A percentile compares a stretch with the other conserved stretches of the same genome.
Conservation (phyloP, 2,329 filamentous ascomycete genomes). For the Penicillium sclerotigenum region DNA sequence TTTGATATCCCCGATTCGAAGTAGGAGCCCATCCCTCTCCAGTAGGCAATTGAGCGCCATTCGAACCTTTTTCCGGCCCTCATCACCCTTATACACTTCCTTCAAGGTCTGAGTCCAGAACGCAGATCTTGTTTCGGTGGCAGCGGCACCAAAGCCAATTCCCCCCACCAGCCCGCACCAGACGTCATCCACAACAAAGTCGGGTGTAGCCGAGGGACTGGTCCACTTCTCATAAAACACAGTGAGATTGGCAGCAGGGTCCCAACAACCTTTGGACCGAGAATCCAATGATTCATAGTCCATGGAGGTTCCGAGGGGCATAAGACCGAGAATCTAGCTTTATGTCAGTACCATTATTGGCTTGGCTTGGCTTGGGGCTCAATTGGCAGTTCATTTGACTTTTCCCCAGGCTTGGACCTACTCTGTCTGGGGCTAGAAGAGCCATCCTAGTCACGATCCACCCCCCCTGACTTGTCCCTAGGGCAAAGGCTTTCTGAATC, state of each 20-base stretch:
- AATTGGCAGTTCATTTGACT: not conserved
- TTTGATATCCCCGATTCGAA: slow-evolving; percentile 45
- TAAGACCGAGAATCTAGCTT: slow-evolving; percentile 48
- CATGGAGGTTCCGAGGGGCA: slow-evolving; percentile 52
- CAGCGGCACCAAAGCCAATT: slow-evolving; percentile 47
- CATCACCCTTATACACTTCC: slow-evolving; percentile 49
- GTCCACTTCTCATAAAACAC: slow-evolving; percentile 42
- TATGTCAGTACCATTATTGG: not conserved
- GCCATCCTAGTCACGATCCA: slow-evolving; percentile 1
- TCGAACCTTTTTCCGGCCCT: slow-evolving; percentile 45
- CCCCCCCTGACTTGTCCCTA: slow-evolving; percentile 26
- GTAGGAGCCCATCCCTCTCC: slow-evolving; percentile 49
- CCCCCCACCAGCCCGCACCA: slow-evolving; percentile 48
- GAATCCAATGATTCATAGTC: slow-evolving; percentile 48
- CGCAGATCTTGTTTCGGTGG: slow-evolving; percentile 33
- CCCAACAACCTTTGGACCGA: slow-evolving; percentile 49
- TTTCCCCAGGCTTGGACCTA: not conserved
- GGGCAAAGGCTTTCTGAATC: slow-evolving; percentile 46
- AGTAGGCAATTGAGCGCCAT: slow-evolving; percentile 51
- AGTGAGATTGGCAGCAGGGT: slow-evolving; percentile 35
- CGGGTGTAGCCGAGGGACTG: slow-evolving; percentile 36
- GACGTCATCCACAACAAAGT: slow-evolving; percentile 42
- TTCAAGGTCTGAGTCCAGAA: slow-evolving; percentile 48
- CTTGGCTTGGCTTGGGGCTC: not conserved
- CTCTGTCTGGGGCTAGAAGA: not conserved